These are phyloP conservation scores for Copromyces sp. DNA, from an alignment of 495 filamentous ascomycete genomes.

Conservation along the genomic window DNA sequence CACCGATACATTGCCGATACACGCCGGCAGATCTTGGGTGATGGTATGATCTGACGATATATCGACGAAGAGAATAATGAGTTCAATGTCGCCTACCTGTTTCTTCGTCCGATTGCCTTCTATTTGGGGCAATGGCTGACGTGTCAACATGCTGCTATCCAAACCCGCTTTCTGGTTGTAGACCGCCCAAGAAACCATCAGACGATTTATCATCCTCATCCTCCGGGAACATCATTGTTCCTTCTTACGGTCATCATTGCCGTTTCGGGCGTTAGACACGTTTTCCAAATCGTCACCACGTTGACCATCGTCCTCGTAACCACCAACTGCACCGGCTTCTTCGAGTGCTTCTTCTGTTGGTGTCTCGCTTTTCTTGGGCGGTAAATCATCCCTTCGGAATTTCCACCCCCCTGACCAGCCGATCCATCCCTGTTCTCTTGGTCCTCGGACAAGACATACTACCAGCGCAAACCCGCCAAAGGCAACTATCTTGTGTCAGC, in stretches of 20 bases:
- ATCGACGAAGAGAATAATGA: not conserved
- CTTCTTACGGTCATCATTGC: not conserved
- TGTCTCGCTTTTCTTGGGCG: constrained; percentile 4
- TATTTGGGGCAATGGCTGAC: not conserved
- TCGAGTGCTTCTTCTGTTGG: constrained; percentile 6
- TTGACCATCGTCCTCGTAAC: not conserved
- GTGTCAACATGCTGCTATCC: not conserved
- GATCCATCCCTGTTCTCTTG: constrained; percentile 61
- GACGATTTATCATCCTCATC: not conserved
- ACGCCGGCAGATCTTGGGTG: not conserved
- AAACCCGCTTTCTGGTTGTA: not conserved
- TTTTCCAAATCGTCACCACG: not conserved
- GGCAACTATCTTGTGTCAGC: constrained; percentile 31
- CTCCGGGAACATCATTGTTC: not conserved
- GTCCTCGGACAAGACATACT: constrained; percentile 49
- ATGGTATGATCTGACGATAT: not conserved
- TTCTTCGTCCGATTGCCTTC: not conserved
- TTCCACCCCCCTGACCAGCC: constrained; percentile 66
- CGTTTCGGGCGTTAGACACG: not conserved
- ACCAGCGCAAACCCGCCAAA: constrained; percentile 52
- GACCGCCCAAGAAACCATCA: not conserved
- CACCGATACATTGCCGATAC: not conserved
- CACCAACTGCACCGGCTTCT: constrained; percentile 2
- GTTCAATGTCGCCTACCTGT: not conserved
- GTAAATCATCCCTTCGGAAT: constrained; percentile 29